phyloP scores from a whole-genome alignment of 805 yeast genomes.

The Wickerhamiella musiphila region DNA sequence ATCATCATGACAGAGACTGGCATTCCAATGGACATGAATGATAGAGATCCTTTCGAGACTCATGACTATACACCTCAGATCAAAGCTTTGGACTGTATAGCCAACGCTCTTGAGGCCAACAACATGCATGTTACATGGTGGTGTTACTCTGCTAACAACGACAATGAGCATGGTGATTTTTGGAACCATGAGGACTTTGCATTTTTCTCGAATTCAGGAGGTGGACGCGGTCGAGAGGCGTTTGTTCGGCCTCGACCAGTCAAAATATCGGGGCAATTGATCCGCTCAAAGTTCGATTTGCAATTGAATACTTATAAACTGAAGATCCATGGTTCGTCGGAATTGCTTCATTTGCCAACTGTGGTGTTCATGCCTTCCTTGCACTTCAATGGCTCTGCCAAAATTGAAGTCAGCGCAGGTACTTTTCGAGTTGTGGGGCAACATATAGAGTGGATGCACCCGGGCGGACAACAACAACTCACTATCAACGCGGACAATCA shows the following conservation, averaged over 20 bases:
- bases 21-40: conserved; percentile 88
- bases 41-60: conserved; percentile 42
- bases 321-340: conserved; percentile 5
- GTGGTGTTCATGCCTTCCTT: conserved; percentile 48
- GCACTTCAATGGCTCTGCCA: conserved; percentile 28
- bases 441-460: conserved; percentile 52
- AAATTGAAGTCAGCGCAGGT: conserved; percentile 1
- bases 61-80: conserved; percentile 57
- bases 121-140: conserved; percentile 62
- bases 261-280: conserved; percentile 19
- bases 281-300: conserved; percentile 10
- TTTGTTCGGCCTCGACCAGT: conserved; percentile 54
- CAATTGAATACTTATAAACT: conserved; percentile 8
- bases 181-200: conserved; percentile 93
- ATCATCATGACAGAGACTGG: conserved; percentile 78
- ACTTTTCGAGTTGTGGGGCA: not conserved
- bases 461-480: conserved; percentile 23
- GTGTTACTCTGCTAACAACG: conserved; percentile 58
- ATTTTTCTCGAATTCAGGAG: conserved; percentile 38
- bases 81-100: conserved; percentile 63
- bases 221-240: conserved; percentile 52
- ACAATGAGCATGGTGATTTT: conserved; percentile 69
- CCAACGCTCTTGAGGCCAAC: conserved; percentile 57
- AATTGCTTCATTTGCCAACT: conserved; percentile 21
- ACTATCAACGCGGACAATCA: not conserved